Evolutionary conservation across 2,329 filamentous ascomycete genomes (phyloP), one percentile per base, ranked within the genome.

Genomic region (Chaetomium strumarium): DNA sequence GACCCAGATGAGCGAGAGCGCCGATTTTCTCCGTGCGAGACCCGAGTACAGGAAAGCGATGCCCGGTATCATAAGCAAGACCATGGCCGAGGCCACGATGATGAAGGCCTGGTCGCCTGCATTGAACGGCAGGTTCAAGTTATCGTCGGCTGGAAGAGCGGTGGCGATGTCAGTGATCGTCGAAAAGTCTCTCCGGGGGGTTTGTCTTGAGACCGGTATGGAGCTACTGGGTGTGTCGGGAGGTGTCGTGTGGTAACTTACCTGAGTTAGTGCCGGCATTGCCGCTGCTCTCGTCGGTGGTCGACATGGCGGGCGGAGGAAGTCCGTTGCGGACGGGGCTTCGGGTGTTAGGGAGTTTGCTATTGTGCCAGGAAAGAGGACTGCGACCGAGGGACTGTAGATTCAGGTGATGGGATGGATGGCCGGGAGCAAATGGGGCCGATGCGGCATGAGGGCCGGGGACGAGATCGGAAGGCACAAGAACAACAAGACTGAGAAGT

Each of bases 41-140:
- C 93, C 93, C 12, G 92, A 96, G 76, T 99, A 99, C 60, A 99
- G 83, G 73, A 99, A 96, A 51, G 90, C 91, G 63, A 99, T 91
- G 64, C 93, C 93, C 30, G 93, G 93, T 30, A 97, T 79, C 93
- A 97, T 99, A 72, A 96, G 75, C 74, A 97, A 74, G 60, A 97
- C 92, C 86, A 97, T 95, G 68, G 88, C 91, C 56, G 91, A 82
- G 55, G 88, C 79, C 64, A 97, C 72, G 70, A 97, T 79, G 71
- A 97, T 97, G 75, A 88, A 97, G 68, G 91, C 89, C 74, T 91
- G 86, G 72, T 99, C 93, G 65, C 93, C 93, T 6, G 90, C 77
- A 62, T 88, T 80, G 73, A 86, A 97, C 89, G 90, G 95, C 82
- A 95, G 90, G 78, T 97, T 97, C 68, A 96, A 72, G 73, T 97